phyloP scores from a whole-genome alignment of 306 rosid species.

The Casuarina glauca region DNA sequence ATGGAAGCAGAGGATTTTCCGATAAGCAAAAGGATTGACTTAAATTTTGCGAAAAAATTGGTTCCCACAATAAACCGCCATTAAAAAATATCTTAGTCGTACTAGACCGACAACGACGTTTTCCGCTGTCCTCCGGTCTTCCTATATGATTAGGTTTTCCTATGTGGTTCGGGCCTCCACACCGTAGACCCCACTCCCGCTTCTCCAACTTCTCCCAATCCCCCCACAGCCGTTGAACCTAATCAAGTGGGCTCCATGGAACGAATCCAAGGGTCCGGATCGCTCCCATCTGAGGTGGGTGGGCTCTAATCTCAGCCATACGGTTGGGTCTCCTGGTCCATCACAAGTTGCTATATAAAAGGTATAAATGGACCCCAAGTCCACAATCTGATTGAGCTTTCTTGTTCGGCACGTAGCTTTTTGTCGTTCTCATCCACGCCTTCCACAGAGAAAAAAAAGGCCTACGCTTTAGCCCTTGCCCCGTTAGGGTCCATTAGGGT shows the following conservation, averaged over 20 bases:
- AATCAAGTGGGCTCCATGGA: slow-evolving; percentile 1
- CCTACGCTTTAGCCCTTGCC: slow-evolving; percentile 29
- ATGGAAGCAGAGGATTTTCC: no score
- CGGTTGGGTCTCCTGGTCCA: background rate
- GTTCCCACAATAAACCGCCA: no score
- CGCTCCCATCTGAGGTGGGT: background rate
- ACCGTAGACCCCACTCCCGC: background rate
- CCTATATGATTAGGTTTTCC: background rate
- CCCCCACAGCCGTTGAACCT: background rate
- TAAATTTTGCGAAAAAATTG: no score
- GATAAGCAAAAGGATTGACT: no score
- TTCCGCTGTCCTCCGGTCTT: background rate
- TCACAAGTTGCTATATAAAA: background rate
- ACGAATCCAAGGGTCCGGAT: slow-evolving; percentile 14
- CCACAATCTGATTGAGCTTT: background rate
- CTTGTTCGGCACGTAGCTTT: no score
- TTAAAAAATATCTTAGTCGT: no score
- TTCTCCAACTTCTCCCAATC: background rate
- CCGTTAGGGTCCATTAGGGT: slow-evolving; percentile 52
- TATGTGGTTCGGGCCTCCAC: background rate
- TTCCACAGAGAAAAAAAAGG: background rate
- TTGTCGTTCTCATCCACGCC: background rate
- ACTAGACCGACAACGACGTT: background rate
- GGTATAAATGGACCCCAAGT: slow-evolving; percentile 4
- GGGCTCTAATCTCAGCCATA: slow-evolving; percentile 12